Evolutionary conservation across 2,329 filamentous ascomycete genomes (phyloP).

Genomic region (Tolypocladium nubicola): DNA sequence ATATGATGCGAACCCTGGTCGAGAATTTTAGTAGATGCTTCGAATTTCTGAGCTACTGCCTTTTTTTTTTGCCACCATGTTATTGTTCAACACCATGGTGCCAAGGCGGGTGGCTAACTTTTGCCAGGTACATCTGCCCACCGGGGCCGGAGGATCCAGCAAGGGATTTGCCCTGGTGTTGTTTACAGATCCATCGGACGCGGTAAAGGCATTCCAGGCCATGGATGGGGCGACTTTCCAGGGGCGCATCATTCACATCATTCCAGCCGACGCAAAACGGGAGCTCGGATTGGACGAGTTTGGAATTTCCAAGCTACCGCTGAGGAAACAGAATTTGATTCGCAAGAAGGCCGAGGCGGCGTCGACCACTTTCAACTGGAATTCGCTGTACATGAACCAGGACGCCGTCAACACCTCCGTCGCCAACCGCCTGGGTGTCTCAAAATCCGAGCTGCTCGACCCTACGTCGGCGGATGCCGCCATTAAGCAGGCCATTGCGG

Average conservation of each 20-base stretch:
- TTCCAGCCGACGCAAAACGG: conserved; percentile 75
- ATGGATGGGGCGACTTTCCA: conserved; percentile 84
- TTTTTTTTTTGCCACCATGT: conserved; percentile 14
- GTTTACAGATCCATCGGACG: conserved; percentile 61
- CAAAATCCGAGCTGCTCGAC: conserved; percentile 85
- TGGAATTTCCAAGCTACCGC: conserved; percentile 76
- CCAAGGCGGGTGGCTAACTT: conserved; percentile 14
- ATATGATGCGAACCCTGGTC: conserved; percentile 84
- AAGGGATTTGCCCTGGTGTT: conserved; percentile 90
- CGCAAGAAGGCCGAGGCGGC: conserved; percentile 74
- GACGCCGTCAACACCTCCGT: conserved; percentile 90
- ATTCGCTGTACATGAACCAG: conserved; percentile 98
- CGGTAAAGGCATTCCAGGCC: conserved; percentile 66
- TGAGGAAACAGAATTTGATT: conserved; percentile 91
- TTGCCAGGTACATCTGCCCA: conserved; percentile 72
- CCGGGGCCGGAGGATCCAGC: conserved; percentile 59
- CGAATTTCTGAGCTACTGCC: conserved; percentile 58
- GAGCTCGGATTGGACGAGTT: conserved; percentile 79
- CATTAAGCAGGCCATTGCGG: conserved; percentile 92
- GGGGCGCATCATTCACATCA: conserved; percentile 81
- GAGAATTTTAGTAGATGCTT: conserved; percentile 99
- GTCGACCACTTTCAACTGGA: conserved; percentile 85
- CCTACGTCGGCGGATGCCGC: conserved; percentile 92
- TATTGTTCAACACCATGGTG: conserved; percentile 8
- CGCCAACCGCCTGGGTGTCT: conserved; percentile 74